Conservation (phyloP, 306 rosid genomes). For the Trifolium subterraneum region DNA sequence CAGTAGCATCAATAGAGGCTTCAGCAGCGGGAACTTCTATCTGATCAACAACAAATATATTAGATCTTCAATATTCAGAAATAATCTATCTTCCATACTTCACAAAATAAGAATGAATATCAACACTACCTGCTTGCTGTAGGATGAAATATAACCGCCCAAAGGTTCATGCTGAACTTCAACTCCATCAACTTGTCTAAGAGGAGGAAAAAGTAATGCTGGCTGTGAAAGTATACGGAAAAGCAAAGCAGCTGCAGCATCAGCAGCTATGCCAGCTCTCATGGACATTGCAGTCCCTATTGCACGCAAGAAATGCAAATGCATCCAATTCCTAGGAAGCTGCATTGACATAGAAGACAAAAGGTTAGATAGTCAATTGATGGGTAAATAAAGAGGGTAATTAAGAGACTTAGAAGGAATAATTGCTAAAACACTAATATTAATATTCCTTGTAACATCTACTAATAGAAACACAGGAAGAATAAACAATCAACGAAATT, state of each 20-base stretch:
- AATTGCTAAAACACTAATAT: too few species aligned
- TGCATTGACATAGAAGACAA: conserved; percentile 47
- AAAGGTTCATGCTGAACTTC: conserved; percentile 84
- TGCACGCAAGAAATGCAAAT: conserved; percentile 97
- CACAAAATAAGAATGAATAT: too few species aligned
- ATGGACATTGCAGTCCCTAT: conserved; percentile 99
- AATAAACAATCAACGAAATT: too few species aligned
- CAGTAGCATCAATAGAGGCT: conserved; percentile 97
- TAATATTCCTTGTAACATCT: too few species aligned
- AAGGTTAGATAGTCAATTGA: background rate
- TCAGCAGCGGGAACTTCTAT: conserved; percentile 93
- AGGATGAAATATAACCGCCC: conserved; percentile 79
- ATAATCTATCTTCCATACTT: too few species aligned
- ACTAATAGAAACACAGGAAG: too few species aligned
- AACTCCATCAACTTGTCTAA: conserved; percentile 91
- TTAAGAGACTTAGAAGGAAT: too few species aligned
- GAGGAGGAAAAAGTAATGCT: conserved; percentile 92
- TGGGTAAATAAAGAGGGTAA: too few species aligned
- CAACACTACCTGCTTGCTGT: conserved; percentile 60
- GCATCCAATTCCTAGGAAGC: conserved; percentile 99
- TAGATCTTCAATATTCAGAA: too few species aligned
- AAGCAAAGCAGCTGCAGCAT: conserved; percentile 98
- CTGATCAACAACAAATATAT: conserved; percentile 28
- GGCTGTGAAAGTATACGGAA: conserved; percentile 97
- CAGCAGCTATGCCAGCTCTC: conserved; percentile 97